Evolutionary conservation across 176 grass and related monocot genomes (phyloP).

Genomic region (Lolium perenne): DNA sequence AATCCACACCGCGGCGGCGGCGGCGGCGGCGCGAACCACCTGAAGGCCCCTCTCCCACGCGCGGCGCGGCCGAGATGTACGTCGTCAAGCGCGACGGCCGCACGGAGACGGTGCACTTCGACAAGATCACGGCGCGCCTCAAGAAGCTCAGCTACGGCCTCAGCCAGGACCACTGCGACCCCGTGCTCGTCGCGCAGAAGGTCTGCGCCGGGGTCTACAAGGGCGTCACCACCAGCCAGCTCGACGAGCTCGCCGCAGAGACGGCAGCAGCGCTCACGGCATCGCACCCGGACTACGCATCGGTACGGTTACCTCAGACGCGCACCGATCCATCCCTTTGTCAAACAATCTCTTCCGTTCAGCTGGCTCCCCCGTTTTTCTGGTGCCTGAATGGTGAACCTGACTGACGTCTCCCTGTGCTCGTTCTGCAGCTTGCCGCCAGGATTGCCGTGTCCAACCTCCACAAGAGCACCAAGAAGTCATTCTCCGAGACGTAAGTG

Average conservation of each 20-base stretch:
- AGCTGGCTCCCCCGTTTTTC: too few species aligned
- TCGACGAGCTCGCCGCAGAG: slow-evolving; percentile 96
- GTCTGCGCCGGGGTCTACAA: slow-evolving; percentile 92
- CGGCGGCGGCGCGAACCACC: slow-evolving; percentile 28
- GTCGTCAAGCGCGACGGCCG: slow-evolving; percentile 93
- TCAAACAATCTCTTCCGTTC: too few species aligned
- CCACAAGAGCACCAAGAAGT: slow-evolving; percentile 96
- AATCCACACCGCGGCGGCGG: background rate
- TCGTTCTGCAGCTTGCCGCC: slow-evolving; percentile 68
- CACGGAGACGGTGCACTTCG: slow-evolving; percentile 92
- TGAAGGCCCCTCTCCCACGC: slow-evolving; percentile 37
- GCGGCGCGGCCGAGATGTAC: slow-evolving; percentile 66
- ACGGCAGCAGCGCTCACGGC: slow-evolving; percentile 87
- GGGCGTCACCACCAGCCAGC: slow-evolving; percentile 95
- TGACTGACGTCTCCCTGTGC: background rate
- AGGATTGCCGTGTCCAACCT: slow-evolving; percentile 96
- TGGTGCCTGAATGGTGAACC: too few species aligned
- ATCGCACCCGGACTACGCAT: slow-evolving; percentile 91
- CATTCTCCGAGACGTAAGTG: slow-evolving; percentile 89
- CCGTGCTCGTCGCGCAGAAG: slow-evolving; percentile 91
- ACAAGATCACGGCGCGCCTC: slow-evolving; percentile 95
- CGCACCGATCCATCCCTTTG: too few species aligned
- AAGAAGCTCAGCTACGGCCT: slow-evolving; percentile 99
- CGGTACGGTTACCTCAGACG: slow-evolving; percentile 5
- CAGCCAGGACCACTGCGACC: slow-evolving; percentile 98